Evolutionary conservation across 73 alveolate genomes (phyloP), one percentile per base, ranked within the genome.

Genomic region (Uronychia setigera): DNA sequence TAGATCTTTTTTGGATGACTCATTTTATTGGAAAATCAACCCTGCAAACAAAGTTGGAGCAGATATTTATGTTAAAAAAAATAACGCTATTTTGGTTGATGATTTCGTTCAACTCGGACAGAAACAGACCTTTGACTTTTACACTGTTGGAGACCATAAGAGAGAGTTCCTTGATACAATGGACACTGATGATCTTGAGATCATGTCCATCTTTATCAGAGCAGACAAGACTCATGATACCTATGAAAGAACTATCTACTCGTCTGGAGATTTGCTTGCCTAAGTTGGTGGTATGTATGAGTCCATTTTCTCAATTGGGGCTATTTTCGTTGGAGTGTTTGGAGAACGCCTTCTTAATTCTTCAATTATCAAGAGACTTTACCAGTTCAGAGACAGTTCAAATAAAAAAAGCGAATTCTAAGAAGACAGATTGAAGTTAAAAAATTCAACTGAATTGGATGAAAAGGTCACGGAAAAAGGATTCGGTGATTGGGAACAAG

Each of bases 1-100:
- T 0, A 81, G 60, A 35, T 31, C 57, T 57, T 88, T 31, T 34
- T 76, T 88, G 9, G 94, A 88, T 31, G 94, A 82, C 46, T 59
- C 81, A 9, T 76, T 88, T 31, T 88, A 30, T 58, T 88, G 90
- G 94, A 77, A 58, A 0, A 28, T 81, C 77, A 76, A 28, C 32
- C 90, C 80, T 0, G 57, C 32, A 1, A 31, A 26, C 19, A 67
- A 57, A 33, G 67, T 32, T 74, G 60, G 33, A 25, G 34, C 88
- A 26, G 87, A 88, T 46, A 31, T 88, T 33, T 88, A 60, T 76
- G 76, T 88, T 35, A 19, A 80, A 28, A 32, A 77, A 28, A 33
- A 77, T 27, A 33, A 76, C 25, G 91, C 91, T 33, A 46, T 1
- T 19, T 87, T 88, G 28, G 31, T 31, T 27, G 94, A 88, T 77